phyloP scores from a whole-genome alignment of 2,329 filamentous ascomycete species.

The Sporothrix variecibatus region DNA sequence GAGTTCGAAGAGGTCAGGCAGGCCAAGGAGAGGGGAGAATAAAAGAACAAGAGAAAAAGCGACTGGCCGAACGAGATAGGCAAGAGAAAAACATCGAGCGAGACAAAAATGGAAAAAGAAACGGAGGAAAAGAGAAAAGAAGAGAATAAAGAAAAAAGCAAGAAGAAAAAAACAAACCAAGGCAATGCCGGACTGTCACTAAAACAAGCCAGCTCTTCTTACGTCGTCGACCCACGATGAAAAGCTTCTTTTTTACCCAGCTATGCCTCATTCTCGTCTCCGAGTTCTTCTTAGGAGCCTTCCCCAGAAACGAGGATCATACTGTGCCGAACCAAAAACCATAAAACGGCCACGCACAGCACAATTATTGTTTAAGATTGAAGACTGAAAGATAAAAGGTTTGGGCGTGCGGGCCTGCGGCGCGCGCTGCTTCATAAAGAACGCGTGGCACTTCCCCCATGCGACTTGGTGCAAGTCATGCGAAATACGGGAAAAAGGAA shows the following conservation, averaged over 20 bases:
- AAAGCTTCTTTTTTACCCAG: slow-evolving; percentile 15
- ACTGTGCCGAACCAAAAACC: slow-evolving; percentile 17
- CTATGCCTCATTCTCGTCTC: not conserved
- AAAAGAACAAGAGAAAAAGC: not conserved
- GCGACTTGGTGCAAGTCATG: slow-evolving; percentile 16
- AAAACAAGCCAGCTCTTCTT: not conserved
- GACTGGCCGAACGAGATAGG: not conserved
- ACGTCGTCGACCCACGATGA: not conserved
- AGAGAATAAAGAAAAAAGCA: not conserved
- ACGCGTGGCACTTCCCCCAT: slow-evolving; percentile 21
- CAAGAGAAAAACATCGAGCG: not conserved
- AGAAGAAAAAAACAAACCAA: not conserved
- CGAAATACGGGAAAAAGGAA: not conserved
- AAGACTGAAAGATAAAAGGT: not conserved
- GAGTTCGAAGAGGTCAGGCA: not conserved
- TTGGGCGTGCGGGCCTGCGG: not conserved
- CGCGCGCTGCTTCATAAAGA: slow-evolving; percentile 16
- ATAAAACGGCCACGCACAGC: slow-evolving; percentile 11
- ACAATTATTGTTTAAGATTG: not conserved
- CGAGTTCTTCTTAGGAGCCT: no score
- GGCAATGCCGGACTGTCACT: not conserved
- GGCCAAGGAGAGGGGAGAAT: not conserved
- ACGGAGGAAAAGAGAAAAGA: not conserved
- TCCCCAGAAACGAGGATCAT: slow-evolving; percentile 4
- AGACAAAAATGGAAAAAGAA: not conserved